Evolutionary conservation across 495 filamentous ascomycete species (phyloP).

Genomic region (Extremus antarcticus): DNA sequence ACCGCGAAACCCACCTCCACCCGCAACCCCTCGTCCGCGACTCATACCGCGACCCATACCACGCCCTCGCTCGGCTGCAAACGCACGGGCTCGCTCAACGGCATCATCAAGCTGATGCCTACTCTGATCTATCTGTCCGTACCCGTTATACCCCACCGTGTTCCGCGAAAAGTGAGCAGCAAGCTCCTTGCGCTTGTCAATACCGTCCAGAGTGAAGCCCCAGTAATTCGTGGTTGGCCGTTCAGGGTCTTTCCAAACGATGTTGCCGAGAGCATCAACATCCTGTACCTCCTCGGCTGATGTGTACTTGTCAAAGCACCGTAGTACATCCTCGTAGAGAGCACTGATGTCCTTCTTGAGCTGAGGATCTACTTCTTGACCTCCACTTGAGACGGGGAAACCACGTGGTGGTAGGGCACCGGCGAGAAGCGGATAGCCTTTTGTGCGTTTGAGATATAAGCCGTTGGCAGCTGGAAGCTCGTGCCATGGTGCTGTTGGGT

Average conservation of each 20-base stretch:
- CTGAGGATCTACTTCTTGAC: not conserved
- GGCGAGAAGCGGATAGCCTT: constrained; percentile 14
- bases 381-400: not conserved
- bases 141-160: not conserved
- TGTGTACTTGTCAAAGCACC: constrained; percentile 8
- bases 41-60: not conserved
- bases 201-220: constrained; percentile 11
- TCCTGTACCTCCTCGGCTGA: constrained; percentile 14
- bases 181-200: constrained; percentile 8
- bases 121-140: not conserved
- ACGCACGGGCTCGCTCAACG: not conserved
- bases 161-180: not conserved
- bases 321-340: constrained; percentile 8
- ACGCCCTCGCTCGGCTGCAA: not conserved
- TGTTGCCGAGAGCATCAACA: constrained; percentile 14
- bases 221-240: constrained; percentile 17
- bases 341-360: constrained; percentile 3
- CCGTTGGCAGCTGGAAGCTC: constrained; percentile 17
- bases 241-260: constrained; percentile 15
- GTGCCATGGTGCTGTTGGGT: constrained; percentile 15
- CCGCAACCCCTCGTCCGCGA: not conserved
- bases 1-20: not conserved
- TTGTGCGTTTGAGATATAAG: constrained; percentile 16
- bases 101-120: not conserved
- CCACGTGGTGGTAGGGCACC: constrained; percentile 10